phyloP scores from a whole-genome alignment of 257 asterid species.

The Solanum tarijense region DNA sequence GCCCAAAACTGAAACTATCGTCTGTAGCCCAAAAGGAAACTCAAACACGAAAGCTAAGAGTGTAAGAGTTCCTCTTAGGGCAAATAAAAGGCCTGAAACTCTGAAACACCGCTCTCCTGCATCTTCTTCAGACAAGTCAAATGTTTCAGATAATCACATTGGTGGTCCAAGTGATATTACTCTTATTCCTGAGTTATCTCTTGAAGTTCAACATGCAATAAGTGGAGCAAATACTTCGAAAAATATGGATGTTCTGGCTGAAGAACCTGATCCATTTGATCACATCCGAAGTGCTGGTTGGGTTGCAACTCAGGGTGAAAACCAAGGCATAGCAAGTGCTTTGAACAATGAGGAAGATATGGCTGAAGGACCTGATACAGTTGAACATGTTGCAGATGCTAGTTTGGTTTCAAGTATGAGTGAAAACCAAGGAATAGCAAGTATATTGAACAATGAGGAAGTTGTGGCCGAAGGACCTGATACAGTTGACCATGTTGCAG shows the following conservation, averaged over 20 bases:
- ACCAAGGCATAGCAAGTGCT: background rate
- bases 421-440: background rate
- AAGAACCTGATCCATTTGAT: background rate
- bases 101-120: constrained; percentile 18
- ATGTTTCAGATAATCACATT: constrained; percentile 10
- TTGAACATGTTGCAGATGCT: constrained; percentile 9
- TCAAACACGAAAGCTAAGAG: constrained; percentile 43
- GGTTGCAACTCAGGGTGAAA: background rate
- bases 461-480: background rate
- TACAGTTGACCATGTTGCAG: background rate
- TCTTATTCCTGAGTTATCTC: constrained; percentile 21
- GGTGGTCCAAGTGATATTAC: constrained; percentile 6
- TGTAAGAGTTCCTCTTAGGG: constrained; percentile 25
- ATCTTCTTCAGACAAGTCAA: constrained; percentile 17
- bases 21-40: constrained; percentile 32
- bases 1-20: constrained; percentile 32
- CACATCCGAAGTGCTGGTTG: background rate
- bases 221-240: constrained; percentile 9
- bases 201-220: constrained; percentile 14
- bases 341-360: background rate
- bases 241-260: background rate
- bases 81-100: constrained; percentile 17
- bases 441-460: background rate
- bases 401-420: background rate
- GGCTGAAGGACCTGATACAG: constrained; percentile 5